Evolutionary conservation across 495 filamentous ascomycete genomes (phyloP), one percentile per base, ranked within the genome.

Genomic region (Penicillium turbatum): DNA sequence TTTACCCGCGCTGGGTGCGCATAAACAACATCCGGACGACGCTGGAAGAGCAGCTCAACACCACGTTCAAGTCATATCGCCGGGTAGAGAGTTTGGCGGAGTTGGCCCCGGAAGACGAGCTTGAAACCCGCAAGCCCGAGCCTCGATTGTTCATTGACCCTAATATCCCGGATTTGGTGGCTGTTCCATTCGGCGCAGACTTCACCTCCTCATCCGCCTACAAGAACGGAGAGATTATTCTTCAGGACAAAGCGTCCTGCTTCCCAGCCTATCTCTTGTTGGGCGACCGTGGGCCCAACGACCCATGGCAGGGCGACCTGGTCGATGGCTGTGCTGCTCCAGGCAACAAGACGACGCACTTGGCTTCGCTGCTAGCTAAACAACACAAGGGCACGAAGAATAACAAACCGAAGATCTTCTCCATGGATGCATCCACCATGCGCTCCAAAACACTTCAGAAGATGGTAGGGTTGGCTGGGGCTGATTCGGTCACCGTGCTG

Each of bases 171-270:
- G 85, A 92, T 57, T 78, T 98, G 9, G 61, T 98, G 5, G 92
- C 90, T 5, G 72, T 95, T 0, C 83, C 92, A 2, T 82, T 84
- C 6, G 68, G 70, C 0, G 72, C 72, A 15, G 88, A 95, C 53
- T 75, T 95, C 46, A 82, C 82, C 8, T 82, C 80, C 30, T 83
- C 81, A 0, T 58, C 79, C 8, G 87, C 89, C 1, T 97, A 97
- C 65, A 79, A 72, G 21, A 71, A 77, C 3, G 93, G 93, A 2
- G 71, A 82, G 40, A 79, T 98, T 49, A 95, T 97, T 36, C 64
- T 98, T 34, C 93, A 98, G 69, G 95, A 98, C 65, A 97, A 96
- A 64, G 95, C 93, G 1, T 95, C 90, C 0, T 98, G 93, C 60
- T 96, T 98, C 59, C 92, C 93, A 5, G 93, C 92, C 0, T 88